These are phyloP conservation scores for Serendipita sp. DNA, from an alignment of 1,284 basidiomycete genomes.

Conservation along the genomic window DNA sequence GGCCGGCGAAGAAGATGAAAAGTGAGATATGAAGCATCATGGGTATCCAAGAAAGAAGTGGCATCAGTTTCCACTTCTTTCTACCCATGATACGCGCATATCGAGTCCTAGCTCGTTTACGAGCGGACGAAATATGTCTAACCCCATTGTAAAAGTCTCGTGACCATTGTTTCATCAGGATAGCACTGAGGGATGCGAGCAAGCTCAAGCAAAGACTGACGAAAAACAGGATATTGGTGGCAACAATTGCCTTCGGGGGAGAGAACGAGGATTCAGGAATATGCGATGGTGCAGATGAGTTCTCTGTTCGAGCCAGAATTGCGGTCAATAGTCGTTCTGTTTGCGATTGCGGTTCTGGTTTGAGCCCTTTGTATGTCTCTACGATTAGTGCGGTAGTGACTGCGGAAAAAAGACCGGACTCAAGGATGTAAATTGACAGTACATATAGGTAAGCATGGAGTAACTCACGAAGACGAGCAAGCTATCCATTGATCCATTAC, in stretches of 20 bases:
- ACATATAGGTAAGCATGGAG: background rate
- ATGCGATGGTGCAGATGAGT: background rate
- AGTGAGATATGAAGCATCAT: background rate
- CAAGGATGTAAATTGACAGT: background rate
- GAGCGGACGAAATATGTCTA: background rate
- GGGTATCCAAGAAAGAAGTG: background rate
- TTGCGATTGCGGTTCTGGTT: background rate
- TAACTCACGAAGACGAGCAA: background rate
- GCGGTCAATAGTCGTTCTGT: background rate
- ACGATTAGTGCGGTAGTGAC: background rate
- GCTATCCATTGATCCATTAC: background rate
- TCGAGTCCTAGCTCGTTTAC: background rate
- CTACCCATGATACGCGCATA: background rate
- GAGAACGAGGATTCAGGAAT: background rate
- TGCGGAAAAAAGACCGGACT: background rate
- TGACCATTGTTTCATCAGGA: background rate
- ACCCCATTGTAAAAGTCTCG: background rate
- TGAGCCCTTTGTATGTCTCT: background rate
- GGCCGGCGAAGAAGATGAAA: background rate
- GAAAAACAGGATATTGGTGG: background rate
- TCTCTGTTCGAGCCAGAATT: background rate
- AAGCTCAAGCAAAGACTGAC: background rate
- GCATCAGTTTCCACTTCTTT: background rate
- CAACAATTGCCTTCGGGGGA: background rate
- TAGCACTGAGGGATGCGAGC: background rate